Evolutionary conservation across 805 yeast species (phyloP).

Genomic region (Zygosaccharomyces bisporus): DNA sequence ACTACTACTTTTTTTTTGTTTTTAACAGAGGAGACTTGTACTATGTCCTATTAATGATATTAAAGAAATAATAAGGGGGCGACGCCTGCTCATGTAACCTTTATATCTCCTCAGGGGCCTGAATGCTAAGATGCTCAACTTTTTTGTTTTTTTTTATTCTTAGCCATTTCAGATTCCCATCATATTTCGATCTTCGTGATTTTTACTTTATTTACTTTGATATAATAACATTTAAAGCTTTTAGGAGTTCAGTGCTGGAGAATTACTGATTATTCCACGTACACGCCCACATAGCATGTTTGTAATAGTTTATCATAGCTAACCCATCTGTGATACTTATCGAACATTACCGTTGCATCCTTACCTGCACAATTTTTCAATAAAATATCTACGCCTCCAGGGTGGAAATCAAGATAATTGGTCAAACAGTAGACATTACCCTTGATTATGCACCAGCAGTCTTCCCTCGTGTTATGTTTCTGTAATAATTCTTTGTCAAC

Average conservation of each 20-base stretch:
- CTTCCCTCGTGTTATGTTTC: conserved; percentile 55
- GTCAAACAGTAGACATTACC: conserved; percentile 87
- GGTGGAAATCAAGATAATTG: conserved; percentile 79
- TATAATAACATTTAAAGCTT: conserved; percentile 1
- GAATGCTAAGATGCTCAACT: background rate
- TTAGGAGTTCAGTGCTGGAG: background rate
- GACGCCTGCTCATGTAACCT: background rate
- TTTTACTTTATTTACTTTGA: conserved; percentile 1
- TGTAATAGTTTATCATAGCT: conserved; percentile 78
- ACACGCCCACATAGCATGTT: conserved; percentile 69
- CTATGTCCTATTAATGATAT: conserved; percentile 2
- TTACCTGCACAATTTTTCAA: conserved; percentile 69
- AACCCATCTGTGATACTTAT: conserved; percentile 76
- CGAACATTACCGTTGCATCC: conserved; percentile 75
- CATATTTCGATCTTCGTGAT: too few species aligned
- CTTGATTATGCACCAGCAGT: conserved; percentile 81
- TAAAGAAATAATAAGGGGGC: background rate
- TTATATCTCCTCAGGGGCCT: background rate
- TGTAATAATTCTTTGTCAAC: conserved; percentile 56
- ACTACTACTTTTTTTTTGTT: background rate
- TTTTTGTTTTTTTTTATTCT: background rate
- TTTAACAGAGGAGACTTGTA: conserved; percentile 7
- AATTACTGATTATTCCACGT: conserved; percentile 11
- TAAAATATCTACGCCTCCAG: conserved; percentile 83
- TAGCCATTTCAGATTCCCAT: conserved; percentile 3